Base-by-base conservation (phyloP, 2,329 filamentous ascomycete genomes). In the Claviceps purpurea region DNA sequence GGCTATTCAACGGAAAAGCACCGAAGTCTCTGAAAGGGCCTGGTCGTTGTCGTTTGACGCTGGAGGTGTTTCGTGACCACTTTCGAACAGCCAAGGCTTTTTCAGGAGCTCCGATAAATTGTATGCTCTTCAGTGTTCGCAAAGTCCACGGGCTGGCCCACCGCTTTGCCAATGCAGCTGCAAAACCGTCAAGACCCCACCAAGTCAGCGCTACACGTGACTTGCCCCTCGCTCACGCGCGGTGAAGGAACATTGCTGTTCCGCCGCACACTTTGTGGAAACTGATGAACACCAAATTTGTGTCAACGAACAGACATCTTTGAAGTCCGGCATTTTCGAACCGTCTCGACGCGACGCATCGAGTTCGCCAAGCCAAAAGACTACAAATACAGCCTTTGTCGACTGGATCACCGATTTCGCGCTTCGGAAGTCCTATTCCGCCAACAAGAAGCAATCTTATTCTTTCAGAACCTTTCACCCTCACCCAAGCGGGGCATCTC, bases 201-300 rank as follows among this genome's bases (percentile, higher is more conserved):
- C 45, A 54, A 37, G 3, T 30, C 14, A 47, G 38, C 16, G 49
- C 56, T 45, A 40, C 68, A 70, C 68, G 68, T 70, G 68, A 70
- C 61, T 70, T 70, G 67, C 67, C 67, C 68, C 66, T 67, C 67
- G 59, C 44, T 18, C 44, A 49, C 20, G 7, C 54, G 56, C 65
- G 65, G 65, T 52, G 43, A 50, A 62, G 65, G 66, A 67, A 66
- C 57, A 69, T 68, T 59, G 58, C 61, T 68, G 67, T 62, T 69
- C 67, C 68, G 66, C 60, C 61, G 63, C 67, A 67, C 68, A 69
- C 68, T 65, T 69, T 68, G 61, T 56, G 56, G 59, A 66, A 62
- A 61, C 58, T 58, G 57, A 61, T 59, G 59, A 67, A 65, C 63
- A 64, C 61, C 65, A 70, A 70, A 69, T 70, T 69, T 67, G 61